Base-by-base conservation (phyloP, 371 early-diverging fungal species). In the Amoeboaphelidium protococcarum region DNA sequence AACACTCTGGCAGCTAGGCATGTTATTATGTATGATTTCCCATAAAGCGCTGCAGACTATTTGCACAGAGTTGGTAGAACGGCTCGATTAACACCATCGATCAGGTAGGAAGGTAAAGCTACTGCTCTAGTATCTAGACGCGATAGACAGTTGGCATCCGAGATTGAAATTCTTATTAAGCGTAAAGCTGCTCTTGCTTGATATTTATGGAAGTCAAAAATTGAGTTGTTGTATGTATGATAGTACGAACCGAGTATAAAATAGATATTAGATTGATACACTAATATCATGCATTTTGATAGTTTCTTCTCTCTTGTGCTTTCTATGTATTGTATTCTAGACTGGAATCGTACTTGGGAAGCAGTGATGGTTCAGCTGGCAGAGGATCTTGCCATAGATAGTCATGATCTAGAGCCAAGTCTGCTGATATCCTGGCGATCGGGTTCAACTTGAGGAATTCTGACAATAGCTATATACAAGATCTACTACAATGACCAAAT, bases 21-120 rank as follows among this genome's bases (percentile, higher is more conserved):
- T 61, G 90, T 97, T 22, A 66, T 97, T 16, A 58, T 90, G 47
- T 94, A 79, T 57, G 95, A 97, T 50, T 83, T 94, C 56, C 96
- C 98, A 1, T 73, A 78, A 10, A 81, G 77, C 2, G 76, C 77
- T 0, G 76, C 90, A 20, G 87, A 90, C 25, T 63, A 57, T 52
- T 48, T 59, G 16, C 64, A 63, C 44, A 27, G 64, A 22, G 54
- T 55, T 19, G 64, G 64, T 22, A 41, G 63, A 27, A 63, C 64
- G 25, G 64, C 55, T 10, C 2, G 50, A 31, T 31, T 6, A 10
- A n/a, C n/a, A 6, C 10, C 37, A 16, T 16, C 37, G n/a, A n/a
- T n/a, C n/a, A n/a, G n/a, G n/a, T 16, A 40, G n/a, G 40, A n/a
- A 10, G 37, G 37, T 10, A 31, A 16, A 31, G 37, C 37, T 31